Conservation (phyloP, 225 moss, liverwort and hornwort species). For the Sphagnum tenellum region DNA sequence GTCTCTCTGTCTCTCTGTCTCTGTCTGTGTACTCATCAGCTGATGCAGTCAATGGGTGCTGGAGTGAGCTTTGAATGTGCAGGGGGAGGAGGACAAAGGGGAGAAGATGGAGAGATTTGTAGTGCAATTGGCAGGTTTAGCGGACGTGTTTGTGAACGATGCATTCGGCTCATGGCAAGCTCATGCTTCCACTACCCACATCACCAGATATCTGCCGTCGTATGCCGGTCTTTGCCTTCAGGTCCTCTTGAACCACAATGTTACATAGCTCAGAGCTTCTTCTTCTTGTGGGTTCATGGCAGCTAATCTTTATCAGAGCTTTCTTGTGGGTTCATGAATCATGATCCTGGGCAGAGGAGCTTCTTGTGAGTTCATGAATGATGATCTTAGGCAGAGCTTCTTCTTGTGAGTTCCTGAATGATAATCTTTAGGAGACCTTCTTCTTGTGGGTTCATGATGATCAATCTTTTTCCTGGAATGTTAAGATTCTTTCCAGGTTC, state of each 20-base stretch:
- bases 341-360: too few species aligned
- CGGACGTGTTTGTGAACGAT: constrained; percentile 79
- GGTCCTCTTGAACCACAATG: constrained; percentile 19
- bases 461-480: too few species aligned
- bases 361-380: too few species aligned
- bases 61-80: background rate
- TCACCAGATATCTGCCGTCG: constrained; percentile 79
- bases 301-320: background rate
- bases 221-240: constrained; percentile 94
- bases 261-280: background rate
- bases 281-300: background rate
- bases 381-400: too few species aligned
- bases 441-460: too few species aligned
- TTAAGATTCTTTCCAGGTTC: too few species aligned
- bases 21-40: too few species aligned
- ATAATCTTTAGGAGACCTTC: too few species aligned
- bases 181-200: constrained; percentile 79
- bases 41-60: too few species aligned
- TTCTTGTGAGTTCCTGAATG: too few species aligned
- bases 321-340: background rate
- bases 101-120: constrained; percentile 55
- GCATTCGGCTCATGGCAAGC: constrained; percentile 96
- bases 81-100: constrained; percentile 60
- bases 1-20: too few species aligned
- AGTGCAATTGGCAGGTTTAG: constrained; percentile 53